Conservation (phyloP, 2,329 filamentous ascomycete genomes). For the Pyricularia pennisetigena region DNA sequence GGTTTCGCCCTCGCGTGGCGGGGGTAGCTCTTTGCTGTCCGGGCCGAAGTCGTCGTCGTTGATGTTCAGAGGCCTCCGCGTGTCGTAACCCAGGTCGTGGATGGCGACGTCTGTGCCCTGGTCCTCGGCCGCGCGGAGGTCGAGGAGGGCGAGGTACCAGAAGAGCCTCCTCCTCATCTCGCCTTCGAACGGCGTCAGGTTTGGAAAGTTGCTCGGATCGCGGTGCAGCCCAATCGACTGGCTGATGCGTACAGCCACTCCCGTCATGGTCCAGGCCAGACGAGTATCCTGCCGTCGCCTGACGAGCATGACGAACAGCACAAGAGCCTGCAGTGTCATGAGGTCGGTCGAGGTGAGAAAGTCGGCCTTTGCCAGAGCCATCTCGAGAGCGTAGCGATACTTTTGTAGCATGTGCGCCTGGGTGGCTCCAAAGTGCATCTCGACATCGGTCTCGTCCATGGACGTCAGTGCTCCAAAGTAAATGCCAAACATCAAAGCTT, state of each 20-base stretch:
- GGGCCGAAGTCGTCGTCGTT: slow-evolving; percentile 42
- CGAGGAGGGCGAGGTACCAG: slow-evolving; percentile 50
- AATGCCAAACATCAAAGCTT: slow-evolving; percentile 55
- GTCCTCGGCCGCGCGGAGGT: slow-evolving; percentile 50
- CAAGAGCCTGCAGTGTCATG: slow-evolving; percentile 50
- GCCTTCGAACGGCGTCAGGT: slow-evolving; percentile 47
- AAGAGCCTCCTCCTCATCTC: slow-evolving; percentile 55
- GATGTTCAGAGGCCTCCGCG: slow-evolving; percentile 44
- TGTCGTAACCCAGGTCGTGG: slow-evolving; percentile 36
- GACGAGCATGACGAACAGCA: slow-evolving; percentile 46
- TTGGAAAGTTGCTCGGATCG: slow-evolving; percentile 42
- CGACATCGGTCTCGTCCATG: slow-evolving; percentile 50
- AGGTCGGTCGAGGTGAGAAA: slow-evolving; percentile 52
- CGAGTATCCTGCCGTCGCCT: slow-evolving; percentile 39
- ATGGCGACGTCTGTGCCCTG: slow-evolving; percentile 43
- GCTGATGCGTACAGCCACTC: slow-evolving; percentile 47
- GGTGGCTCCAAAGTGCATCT: slow-evolving; percentile 36
- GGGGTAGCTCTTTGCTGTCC: slow-evolving; percentile 35
- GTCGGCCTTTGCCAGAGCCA: slow-evolving; percentile 49
- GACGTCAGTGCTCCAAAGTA: slow-evolving; percentile 50
- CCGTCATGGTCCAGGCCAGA: slow-evolving; percentile 55
- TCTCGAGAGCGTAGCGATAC: slow-evolving; percentile 45
- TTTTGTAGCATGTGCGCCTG: slow-evolving; percentile 33
- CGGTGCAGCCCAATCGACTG: slow-evolving; percentile 45
- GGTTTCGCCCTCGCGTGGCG: slow-evolving; percentile 38